Evolutionary conservation across 768 basidiomycete species (phyloP).

Genomic region (Dentipellis fragilis): DNA sequence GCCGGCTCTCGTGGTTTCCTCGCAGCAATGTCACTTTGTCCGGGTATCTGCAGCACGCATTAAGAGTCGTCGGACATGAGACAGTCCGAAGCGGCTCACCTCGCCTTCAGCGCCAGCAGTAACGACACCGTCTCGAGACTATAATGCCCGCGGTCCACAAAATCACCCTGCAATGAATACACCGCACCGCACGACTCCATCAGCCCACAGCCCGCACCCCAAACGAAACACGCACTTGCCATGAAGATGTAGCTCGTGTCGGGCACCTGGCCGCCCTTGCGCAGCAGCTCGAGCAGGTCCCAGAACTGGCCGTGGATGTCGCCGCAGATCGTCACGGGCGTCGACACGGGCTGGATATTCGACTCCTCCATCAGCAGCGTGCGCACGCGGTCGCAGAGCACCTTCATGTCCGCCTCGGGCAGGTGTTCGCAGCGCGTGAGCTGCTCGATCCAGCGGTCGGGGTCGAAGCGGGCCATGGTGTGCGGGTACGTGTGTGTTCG

Average conservation of each 20-base stretch:
- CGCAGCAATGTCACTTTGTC: constrained; percentile 85
- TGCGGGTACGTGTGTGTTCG: background rate
- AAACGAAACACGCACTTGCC: constrained; percentile 48
- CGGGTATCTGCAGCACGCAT: constrained; percentile 56
- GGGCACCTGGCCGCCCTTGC: constrained; percentile 78
- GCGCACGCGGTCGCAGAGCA: constrained; percentile 84
- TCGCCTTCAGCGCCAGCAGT: constrained; percentile 80
- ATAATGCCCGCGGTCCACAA: constrained; percentile 95
- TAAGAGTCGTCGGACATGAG: background rate
- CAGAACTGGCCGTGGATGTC: constrained; percentile 99
- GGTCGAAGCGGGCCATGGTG: constrained; percentile 22
- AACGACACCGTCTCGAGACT: constrained; percentile 92
- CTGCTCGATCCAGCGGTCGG: constrained; percentile 83
- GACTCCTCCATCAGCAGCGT: constrained; percentile 90
- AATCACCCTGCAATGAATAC: constrained; percentile 82
- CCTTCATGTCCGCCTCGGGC: constrained; percentile 86
- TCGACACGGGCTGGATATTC: constrained; percentile 94
- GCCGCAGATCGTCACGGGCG: constrained; percentile 90
- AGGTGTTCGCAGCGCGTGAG: constrained; percentile 82
- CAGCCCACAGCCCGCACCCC: constrained; percentile 13
- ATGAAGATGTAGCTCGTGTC: constrained; percentile 94
- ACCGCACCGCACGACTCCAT: constrained; percentile 12
- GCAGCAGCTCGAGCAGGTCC: constrained; percentile 85
- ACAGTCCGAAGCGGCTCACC: constrained; percentile 31
- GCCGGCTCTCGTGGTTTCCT: constrained; percentile 94